Percentiles rank a stretch among this genome's conserved stretches.
phyloP scores from a whole-genome alignment of 2,329 filamentous ascomycete genomes.

The Fusarium chuoi region DNA sequence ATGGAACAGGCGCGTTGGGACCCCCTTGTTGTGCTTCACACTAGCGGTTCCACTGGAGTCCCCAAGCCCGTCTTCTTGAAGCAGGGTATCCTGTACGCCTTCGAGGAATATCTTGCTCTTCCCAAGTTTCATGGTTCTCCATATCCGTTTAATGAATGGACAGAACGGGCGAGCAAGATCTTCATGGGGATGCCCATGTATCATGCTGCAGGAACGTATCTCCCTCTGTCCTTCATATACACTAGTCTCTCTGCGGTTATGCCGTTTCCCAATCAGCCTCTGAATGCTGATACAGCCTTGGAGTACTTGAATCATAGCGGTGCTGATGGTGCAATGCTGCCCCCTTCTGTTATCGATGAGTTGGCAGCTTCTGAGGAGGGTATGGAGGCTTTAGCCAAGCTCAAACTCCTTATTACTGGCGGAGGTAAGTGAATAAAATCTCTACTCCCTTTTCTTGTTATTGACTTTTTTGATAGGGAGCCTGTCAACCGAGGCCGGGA shows the following conservation, averaged over 20 bases:
- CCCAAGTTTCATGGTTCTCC: neutral
- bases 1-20: neutral
- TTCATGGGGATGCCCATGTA: neutral
- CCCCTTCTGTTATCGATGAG: neutral
- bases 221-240: neutral
- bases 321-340: neutral
- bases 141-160: neutral
- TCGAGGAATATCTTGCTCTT: fast-evolving
- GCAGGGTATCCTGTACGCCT: neutral
- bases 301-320: neutral
- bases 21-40: conserved; percentile 7
- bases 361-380: neutral
- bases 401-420: neutral
- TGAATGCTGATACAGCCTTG: neutral
- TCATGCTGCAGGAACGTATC: neutral
- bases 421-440: fast-evolving
- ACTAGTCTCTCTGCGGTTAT: fast-evolving
- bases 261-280: neutral
- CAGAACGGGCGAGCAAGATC: neutral
- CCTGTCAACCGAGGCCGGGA: neutral
- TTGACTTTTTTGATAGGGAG: neutral
- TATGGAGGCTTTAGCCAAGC: neutral
- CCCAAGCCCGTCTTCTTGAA: neutral
- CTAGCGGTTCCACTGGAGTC: neutral
- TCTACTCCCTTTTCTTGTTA: fast-evolving